These are phyloP conservation scores for Pythium graminicola DNA, from an alignment of 352 stramenopile genomes.

Conservation along the genomic window DNA sequence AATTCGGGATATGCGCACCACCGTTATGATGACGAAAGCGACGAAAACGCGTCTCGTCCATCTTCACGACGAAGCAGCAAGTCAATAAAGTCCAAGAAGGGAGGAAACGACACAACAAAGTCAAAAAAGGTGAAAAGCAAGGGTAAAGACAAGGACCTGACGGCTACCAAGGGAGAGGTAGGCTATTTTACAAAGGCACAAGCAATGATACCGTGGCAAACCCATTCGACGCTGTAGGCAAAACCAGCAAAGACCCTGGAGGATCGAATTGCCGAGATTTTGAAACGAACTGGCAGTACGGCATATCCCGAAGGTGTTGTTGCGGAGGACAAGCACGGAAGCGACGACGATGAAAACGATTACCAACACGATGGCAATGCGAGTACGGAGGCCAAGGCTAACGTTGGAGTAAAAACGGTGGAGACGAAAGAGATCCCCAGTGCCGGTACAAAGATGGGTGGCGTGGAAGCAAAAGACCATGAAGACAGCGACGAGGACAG, in stretches of 20 bases:
- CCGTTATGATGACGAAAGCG: constrained; percentile 21
- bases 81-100: constrained; percentile 16
- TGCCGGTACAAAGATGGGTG: no score
- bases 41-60: not conserved
- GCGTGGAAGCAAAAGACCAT: not conserved
- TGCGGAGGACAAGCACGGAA: constrained; percentile 5
- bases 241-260: constrained; percentile 44
- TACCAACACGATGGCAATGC: constrained; percentile 8
- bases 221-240: not conserved
- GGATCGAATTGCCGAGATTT: constrained; percentile 67
- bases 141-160: constrained; percentile 6
- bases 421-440: not conserved
- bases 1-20: constrained; percentile 22
- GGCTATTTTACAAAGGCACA: not conserved
- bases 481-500: constrained; percentile 12
- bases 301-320: constrained; percentile 17
- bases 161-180: constrained; percentile 19
- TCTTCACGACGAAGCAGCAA: not conserved
- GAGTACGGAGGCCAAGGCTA: not conserved
- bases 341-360: constrained; percentile 1
- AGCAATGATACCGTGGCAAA: not conserved
- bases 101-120: constrained; percentile 12
- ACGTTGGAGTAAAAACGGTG: not conserved
- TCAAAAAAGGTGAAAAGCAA: constrained; percentile 23
- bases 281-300: constrained; percentile 69